These are phyloP conservation scores for Aspergillus pseudoglaucus DNA, from an alignment of 2,329 filamentous ascomycete genomes.

Conservation along the genomic window DNA sequence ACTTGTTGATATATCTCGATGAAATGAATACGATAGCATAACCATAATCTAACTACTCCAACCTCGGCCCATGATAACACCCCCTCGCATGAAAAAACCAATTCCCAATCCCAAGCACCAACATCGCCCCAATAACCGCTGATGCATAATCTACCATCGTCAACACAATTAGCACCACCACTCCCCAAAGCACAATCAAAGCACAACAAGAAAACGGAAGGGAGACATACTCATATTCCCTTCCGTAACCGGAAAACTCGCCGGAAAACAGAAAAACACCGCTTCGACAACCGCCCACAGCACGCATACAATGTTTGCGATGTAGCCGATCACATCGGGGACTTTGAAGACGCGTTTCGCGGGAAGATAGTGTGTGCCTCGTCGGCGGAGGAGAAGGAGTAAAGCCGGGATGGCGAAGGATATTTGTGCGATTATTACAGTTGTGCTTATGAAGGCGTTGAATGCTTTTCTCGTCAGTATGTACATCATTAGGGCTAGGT, in stretches of 20 bases:
- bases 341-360: slow-evolving; percentile 10
- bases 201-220: background rate
- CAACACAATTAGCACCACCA: too few species aligned
- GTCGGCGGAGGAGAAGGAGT: slow-evolving; percentile 11
- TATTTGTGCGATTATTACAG: slow-evolving; percentile 17
- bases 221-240: slow-evolving; percentile 19
- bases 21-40: too few species aligned
- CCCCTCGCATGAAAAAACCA: slow-evolving; percentile 14
- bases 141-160: slow-evolving; percentile 13
- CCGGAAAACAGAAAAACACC: slow-evolving; percentile 17
- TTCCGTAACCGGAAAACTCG: slow-evolving; percentile 10
- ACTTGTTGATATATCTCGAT: too few species aligned
- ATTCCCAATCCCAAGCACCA: slow-evolving; percentile 13
- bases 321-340: slow-evolving; percentile 10
- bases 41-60: slow-evolving; percentile 5
- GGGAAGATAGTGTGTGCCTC: slow-evolving; percentile 10
- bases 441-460: slow-evolving; percentile 19
- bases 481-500: background rate
- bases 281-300: slow-evolving; percentile 15
- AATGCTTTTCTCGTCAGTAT: slow-evolving; percentile 9
- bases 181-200: background rate
- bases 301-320: slow-evolving; percentile 8
- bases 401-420: slow-evolving; percentile 15
- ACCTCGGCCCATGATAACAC: slow-evolving; percentile 16
- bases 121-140: slow-evolving; percentile 12